phyloP scores from a whole-genome alignment of 2,329 filamentous ascomycete species.

The Diaporthe sp. region DNA sequence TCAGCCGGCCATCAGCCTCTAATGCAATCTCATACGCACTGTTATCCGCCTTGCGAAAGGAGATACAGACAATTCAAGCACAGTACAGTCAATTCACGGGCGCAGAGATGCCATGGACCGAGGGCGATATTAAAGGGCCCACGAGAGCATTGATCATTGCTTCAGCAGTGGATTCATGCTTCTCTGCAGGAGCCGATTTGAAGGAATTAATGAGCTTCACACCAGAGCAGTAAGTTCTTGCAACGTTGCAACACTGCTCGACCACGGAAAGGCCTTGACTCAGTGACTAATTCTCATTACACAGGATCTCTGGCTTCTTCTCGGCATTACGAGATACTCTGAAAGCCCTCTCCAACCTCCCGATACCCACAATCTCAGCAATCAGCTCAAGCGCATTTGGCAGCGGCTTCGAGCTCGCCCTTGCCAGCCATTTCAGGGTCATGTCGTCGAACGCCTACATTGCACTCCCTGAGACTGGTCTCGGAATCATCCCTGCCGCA shows the following conservation, averaged over 20 bases:
- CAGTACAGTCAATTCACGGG: conserved; percentile 70
- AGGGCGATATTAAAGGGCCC: conserved; percentile 62
- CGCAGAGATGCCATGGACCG: conserved; percentile 62
- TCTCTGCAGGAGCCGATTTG: conserved; percentile 95
- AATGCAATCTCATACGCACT: conserved; percentile 91
- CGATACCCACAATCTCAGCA: conserved; percentile 90
- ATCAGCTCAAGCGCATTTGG: conserved; percentile 90
- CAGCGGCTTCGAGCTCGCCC: conserved; percentile 91
- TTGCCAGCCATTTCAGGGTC: conserved; percentile 90
- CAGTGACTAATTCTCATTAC: neutral
- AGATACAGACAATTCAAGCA: conserved; percentile 79
- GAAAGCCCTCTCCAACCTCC: conserved; percentile 78
- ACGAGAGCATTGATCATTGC: conserved; percentile 88
- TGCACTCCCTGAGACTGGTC: conserved; percentile 89
- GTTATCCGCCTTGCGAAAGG: conserved; percentile 77
- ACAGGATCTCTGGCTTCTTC: conserved; percentile 85
- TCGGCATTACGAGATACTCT: conserved; percentile 82
- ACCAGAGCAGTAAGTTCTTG: conserved; percentile 77
- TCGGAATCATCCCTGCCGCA: conserved; percentile 95
- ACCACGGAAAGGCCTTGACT: neutral
- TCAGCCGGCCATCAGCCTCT: conserved; percentile 86
- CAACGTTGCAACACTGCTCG: neutral
- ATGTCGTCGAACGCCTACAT: conserved; percentile 84
- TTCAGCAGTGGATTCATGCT: conserved; percentile 85
- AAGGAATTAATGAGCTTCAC: conserved; percentile 88